Base-by-base conservation (phyloP, 345 rosid genomes). In the Gossypium herbaceum region DNA sequence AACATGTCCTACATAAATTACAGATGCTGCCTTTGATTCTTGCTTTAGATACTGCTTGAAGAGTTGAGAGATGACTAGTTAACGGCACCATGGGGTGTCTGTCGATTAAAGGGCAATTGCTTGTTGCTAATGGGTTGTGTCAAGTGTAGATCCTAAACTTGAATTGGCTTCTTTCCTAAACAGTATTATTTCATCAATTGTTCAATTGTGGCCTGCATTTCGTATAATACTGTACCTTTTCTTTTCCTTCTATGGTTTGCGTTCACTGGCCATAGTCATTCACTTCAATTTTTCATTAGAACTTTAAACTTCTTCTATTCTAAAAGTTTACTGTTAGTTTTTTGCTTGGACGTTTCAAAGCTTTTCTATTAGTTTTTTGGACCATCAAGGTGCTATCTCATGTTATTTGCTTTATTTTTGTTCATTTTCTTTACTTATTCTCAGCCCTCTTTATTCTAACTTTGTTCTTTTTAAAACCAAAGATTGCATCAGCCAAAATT, bases 361-460 rank as follows among this genome's bases (percentile, higher is more conserved):
- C 60, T 56, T 62, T 29, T 62, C 12, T 62, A 29, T 62, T 29
- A 16, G 20, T 16, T 15, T 16, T 62, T 29, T 10, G 11, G 4
- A 34, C 67, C 67, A 16, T 56, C 56, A 19, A n/a, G 60, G 25
- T 56, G 45, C 17, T 34, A 34, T 34, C 67, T 56, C 25, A 25
- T 25, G 64, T 66, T 66, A 45, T 66, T 66, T 66, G 24, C 70
- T 65, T 43, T n/a, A 9, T 41, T 12, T 65, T 4, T 59, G 69
- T 43, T 43, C 27, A 19, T 65, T 65, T 65, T 41, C 48, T n/a
- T 19, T 66, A 20, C 16, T 66, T 44, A 66, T 19, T 20, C 29
- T 44, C 51, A 44, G n/a, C 54, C 29, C 2, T 20, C 11, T 66
- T 44, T 66, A 20, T 44, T 44, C 54, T 19, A 66, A 51, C 29